A percentile compares a stretch with the other conserved stretches of the same genome.
These are phyloP conservation scores for Rhizomucor miehei DNA, from an alignment of 371 early-diverging fungal genomes.

Conservation along the genomic window DNA sequence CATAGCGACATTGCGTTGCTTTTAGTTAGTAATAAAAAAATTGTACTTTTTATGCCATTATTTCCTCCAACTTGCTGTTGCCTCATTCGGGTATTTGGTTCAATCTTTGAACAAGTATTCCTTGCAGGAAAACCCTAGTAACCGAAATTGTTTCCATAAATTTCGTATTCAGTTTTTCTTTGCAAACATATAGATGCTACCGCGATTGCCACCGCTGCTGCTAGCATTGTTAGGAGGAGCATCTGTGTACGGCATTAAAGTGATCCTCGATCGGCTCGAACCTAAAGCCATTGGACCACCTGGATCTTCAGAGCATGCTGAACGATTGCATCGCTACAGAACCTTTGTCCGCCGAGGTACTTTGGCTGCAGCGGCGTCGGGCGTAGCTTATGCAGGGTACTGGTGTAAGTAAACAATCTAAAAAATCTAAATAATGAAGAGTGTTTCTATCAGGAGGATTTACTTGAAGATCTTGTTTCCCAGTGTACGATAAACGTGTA, in stretches of 20 bases:
- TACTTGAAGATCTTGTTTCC: too few relatives aligned
- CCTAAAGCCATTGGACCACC: conserved; percentile 39
- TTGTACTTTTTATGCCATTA: too few relatives aligned
- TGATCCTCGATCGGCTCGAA: conserved; percentile 29
- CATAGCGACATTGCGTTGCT: too few relatives aligned
- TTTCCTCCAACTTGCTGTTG: too few relatives aligned
- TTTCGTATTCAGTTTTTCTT: background rate
- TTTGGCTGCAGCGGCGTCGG: conserved; percentile 21
- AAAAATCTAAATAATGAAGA: background rate
- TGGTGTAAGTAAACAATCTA: conserved; percentile 22
- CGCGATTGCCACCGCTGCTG: conserved; percentile 41
- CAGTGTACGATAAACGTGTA: conserved; percentile 32
- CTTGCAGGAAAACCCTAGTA: too few relatives aligned
- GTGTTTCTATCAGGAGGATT: background rate
- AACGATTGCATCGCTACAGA: conserved; percentile 18
- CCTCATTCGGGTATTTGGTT: too few relatives aligned
- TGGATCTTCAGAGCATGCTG: conserved; percentile 31
- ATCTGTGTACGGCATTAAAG: conserved; percentile 38
- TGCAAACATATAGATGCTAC: conserved; percentile 36
- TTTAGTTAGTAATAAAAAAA: too few relatives aligned
- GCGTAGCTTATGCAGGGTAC: conserved; percentile 22
- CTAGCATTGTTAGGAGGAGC: conserved; percentile 37
- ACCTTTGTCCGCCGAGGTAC: conserved; percentile 21
- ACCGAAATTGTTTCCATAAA: background rate
- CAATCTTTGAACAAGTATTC: too few relatives aligned